A percentile compares a stretch with the other conserved stretches of the same genome.
Evolutionary conservation across 768 basidiomycete species (phyloP).

Genomic region (Strobilomyces confusus): DNA sequence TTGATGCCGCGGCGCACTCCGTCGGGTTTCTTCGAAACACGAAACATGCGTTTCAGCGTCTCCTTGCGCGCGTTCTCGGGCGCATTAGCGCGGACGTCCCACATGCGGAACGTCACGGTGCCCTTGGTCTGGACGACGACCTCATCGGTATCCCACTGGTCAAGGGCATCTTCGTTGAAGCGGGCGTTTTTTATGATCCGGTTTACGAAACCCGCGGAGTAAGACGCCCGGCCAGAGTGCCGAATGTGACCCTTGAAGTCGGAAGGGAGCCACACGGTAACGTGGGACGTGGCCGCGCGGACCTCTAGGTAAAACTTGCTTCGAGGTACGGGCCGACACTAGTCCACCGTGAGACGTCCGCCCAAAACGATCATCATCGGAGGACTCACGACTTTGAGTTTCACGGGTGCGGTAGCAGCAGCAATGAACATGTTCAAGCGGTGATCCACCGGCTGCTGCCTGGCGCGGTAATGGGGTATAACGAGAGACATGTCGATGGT

Average conservation of each 20-base stretch:
- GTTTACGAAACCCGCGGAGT: conserved; percentile 73
- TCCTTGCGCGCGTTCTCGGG: conserved; percentile 65
- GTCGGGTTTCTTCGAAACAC: conserved; percentile 50
- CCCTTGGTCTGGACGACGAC: conserved; percentile 62
- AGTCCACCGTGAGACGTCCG: conserved; percentile 5
- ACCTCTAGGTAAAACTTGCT: conserved; percentile 63
- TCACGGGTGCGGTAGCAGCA: conserved; percentile 49
- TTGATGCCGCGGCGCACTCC: conserved; percentile 46
- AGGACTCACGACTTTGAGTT: conserved; percentile 67
- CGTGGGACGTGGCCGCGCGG: conserved; percentile 58
- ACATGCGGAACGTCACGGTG: conserved; percentile 68
- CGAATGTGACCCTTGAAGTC: conserved; percentile 72
- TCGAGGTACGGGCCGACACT: conserved; percentile 56
- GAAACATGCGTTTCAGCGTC: conserved; percentile 58
- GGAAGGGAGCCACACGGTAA: conserved; percentile 75
- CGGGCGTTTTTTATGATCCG: conserved; percentile 54
- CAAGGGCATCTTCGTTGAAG: conserved; percentile 40
- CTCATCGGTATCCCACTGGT: conserved; percentile 48
- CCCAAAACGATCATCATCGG: neutral
- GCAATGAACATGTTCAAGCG: conserved; percentile 68
- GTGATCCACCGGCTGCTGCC: conserved; percentile 66
- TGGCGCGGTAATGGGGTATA: conserved; percentile 76
- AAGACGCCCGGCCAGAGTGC: conserved; percentile 46
- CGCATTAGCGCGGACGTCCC: conserved; percentile 64
- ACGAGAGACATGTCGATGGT: conserved; percentile 64